Evolutionary conservation across 768 basidiomycete genomes (phyloP).

Genomic region (Termitomyces heimii): DNA sequence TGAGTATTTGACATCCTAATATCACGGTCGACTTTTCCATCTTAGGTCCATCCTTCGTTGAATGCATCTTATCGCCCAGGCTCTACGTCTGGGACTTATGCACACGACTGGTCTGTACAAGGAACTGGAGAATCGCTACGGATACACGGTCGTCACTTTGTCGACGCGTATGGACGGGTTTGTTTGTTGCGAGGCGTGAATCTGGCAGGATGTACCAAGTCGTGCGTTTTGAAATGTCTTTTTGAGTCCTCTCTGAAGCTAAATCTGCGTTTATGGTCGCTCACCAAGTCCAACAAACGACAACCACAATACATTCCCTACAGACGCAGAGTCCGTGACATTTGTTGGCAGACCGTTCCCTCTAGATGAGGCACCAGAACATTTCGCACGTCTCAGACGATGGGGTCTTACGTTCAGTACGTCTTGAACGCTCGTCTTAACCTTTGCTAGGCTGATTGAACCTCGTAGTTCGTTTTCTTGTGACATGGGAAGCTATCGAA

Average conservation of each 20-base stretch:
- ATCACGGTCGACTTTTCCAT: too few species aligned
- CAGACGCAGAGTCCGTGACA: constrained; percentile 56
- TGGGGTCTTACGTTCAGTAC: constrained; percentile 87
- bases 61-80: constrained; percentile 40
- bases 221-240: constrained; percentile 37
- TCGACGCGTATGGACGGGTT: constrained; percentile 76
- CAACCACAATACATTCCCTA: constrained; percentile 63
- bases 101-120: constrained; percentile 65
- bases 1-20: background rate
- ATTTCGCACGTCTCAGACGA: constrained; percentile 70
- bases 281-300: constrained; percentile 58
- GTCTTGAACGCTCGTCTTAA: constrained; percentile 19
- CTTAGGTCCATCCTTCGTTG: constrained; percentile 41
- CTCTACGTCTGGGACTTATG: constrained; percentile 39
- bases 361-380: constrained; percentile 80
- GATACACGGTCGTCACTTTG: constrained; percentile 72
- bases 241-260: constrained; percentile 8
- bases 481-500: constrained; percentile 97
- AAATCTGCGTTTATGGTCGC: background rate
- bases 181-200: constrained; percentile 83
- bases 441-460: background rate
- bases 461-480: constrained; percentile 73
- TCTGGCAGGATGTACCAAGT: constrained; percentile 77
- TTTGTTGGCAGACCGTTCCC: constrained; percentile 94
- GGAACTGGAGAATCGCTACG: constrained; percentile 52